Base-by-base conservation (phyloP, 208 protist species). In the Trypanosoma melophagium region DNA sequence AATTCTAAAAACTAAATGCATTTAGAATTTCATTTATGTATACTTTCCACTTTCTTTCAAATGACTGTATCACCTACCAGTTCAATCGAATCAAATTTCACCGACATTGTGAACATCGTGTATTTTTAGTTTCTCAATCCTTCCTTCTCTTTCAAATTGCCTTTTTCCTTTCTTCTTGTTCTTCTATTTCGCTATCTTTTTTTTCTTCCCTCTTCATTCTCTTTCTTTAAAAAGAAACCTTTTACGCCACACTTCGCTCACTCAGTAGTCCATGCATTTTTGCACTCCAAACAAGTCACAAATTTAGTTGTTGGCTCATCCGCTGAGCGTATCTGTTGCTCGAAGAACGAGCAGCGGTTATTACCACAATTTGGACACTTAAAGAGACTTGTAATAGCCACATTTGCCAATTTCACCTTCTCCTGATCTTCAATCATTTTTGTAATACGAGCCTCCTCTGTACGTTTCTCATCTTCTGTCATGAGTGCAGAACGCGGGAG, bases 271-370 rank as follows among this genome's bases (percentile, higher is more conserved):
- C 97, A 99, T 25, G 84, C 65, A 44, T 86, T 62, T 53, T 88
- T 89, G 71, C 97, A 99, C 59, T 94, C 76, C 0, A 91, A 62
- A 78, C 98, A 99, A 24, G 73, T 94, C 56, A 98, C 86, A 71
- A 99, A 99, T 54, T 94, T 97, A 4, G 98, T 99, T 68, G 97
- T 98, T 21, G 98, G 98, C 84, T 99, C 98, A 94, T 99, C 98
- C 12, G 96, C 97, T 19, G 87, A 93, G 44, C 98, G 86, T 7
- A 89, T 98, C 77, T 99, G 98, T 79, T 97, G 73, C 76, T 99
- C 93, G 61, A 87, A 92, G 75, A 87, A 99, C 61, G 77, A 93
- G 55, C 94, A 97, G 4, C 81, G 22, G 16, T 74, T 69, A 59
- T 96, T 77, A 10, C 73, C 76, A 74, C 98, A 99, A 44, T 74